Conservation (phyloP, 1,284 basidiomycete species). For the Vanrija sp. region DNA sequence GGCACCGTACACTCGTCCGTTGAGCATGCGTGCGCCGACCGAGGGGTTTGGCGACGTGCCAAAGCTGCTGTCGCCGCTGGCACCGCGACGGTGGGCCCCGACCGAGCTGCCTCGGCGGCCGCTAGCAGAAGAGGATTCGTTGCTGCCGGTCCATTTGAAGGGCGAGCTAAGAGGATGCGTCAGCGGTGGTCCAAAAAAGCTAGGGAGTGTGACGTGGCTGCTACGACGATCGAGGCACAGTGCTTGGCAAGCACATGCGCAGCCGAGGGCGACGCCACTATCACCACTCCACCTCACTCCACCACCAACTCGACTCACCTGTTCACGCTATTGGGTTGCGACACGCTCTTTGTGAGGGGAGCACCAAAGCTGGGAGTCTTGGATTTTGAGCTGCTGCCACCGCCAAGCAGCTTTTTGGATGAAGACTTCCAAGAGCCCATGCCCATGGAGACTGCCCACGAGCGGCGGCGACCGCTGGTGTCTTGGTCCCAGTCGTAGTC, state of each 20-base stretch:
- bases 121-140: conserved; percentile 2
- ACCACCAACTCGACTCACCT: too few relatives aligned
- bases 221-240: conserved; percentile 17
- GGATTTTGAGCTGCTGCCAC: conserved; percentile 10
- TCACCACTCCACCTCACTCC: too few relatives aligned
- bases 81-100: conserved; percentile 1
- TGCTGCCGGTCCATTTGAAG: conserved; percentile 28
- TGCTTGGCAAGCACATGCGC: too few relatives aligned
- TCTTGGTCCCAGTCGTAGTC: conserved; percentile 31
- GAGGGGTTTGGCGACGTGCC: conserved; percentile 12
- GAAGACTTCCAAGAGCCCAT: conserved; percentile 34
- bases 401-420: conserved; percentile 42
- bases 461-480: conserved; percentile 13
- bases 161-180: conserved; percentile 30
- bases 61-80: neutral
- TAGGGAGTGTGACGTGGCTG: conserved; percentile 25
- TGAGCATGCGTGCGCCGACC: conserved; percentile 41
- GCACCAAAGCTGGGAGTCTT: conserved; percentile 28
- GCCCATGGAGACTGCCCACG: conserved; percentile 22
- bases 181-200: neutral
- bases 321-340: neutral
- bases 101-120: conserved; percentile 2
- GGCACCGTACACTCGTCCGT: conserved; percentile 47
- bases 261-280: too few relatives aligned
- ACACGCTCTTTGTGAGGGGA: conserved; percentile 43